Conservation (phyloP, 768 basidiomycete species). For the Leccinellum luteum region DNA sequence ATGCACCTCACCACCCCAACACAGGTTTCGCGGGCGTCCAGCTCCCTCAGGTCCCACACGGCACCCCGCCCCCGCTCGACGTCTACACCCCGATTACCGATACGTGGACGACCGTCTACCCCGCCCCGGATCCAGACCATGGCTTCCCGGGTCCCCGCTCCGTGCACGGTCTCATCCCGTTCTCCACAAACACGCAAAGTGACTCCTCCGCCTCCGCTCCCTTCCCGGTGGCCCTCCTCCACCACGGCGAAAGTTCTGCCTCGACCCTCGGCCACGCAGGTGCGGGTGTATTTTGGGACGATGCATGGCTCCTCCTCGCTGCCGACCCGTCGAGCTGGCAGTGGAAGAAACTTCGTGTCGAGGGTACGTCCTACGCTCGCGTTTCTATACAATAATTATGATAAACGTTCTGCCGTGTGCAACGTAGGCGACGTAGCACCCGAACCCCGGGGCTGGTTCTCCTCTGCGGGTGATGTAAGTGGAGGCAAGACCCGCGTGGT, state of each 20-base stretch:
- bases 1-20: background rate
- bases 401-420: background rate
- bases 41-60: constrained; percentile 24
- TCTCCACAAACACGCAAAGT: background rate
- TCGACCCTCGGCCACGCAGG: constrained; percentile 38
- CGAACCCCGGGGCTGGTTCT: constrained; percentile 45
- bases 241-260: constrained; percentile 37
- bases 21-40: constrained; percentile 38
- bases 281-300: constrained; percentile 40
- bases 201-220: background rate
- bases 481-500: constrained; percentile 28
- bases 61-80: constrained; percentile 28
- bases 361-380: background rate
- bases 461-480: constrained; percentile 26
- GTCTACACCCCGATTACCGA: constrained; percentile 29
- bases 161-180: constrained; percentile 35
- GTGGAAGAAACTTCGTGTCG: constrained; percentile 27
- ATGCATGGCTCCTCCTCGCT: constrained; percentile 36
- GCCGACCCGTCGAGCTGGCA: constrained; percentile 1
- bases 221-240: constrained; percentile 28
- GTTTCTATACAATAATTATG: background rate
- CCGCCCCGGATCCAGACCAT: constrained; percentile 25
- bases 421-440: constrained; percentile 13
- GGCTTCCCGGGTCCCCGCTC: constrained; percentile 33
- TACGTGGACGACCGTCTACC: constrained; percentile 24